Evolutionary conservation across 805 yeast genomes (phyloP), one percentile per base, ranked within the genome.

Genomic region (Saturnispora zaruensis): DNA sequence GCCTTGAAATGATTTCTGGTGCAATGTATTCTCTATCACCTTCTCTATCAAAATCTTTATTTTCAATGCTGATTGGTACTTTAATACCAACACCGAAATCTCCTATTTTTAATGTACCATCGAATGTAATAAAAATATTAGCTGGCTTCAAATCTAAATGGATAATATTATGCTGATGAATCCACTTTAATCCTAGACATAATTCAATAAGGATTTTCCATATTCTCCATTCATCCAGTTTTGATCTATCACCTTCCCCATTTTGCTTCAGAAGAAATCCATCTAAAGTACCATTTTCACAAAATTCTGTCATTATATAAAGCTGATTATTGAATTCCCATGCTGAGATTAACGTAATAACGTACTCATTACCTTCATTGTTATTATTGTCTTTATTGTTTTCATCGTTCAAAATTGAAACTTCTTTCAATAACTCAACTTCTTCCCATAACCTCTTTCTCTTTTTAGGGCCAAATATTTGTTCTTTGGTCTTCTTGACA

Each of bases 21-120:
- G 99, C 98, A 67, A 93, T 93, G 66, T 93, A 93, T 64, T 91
- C 96, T 48, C 98, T 74, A 66, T 93, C 99, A 25, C 99, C 99
- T 68, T 93, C 99, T 57, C 96, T 78, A 66, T 93, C 99, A 59
- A 87, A 82, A 55, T 70, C 79, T 41, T 73, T 75, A 44, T 78
- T 78, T 14, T 48, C 43, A 25, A 24, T 34, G 8, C 16, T 42
- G 18, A 82, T 80, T 0, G 98, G 98, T 48, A 81, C 70, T 56
- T 78, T 79, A 3, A 96, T 78, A 5, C 97, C 96, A 74, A 93
- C 79, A 7, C 99, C 99, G 71, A 93, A 93, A 67, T 93, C 99
- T 18, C 96, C 99, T 61, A 93, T 84, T 69, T 91, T 93, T 59
- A 93, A 75, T 28, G 81, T 78, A 26, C 99, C 99, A 63, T 93